Conservation (phyloP, 257 asterid species). For the Capsicum rhomboideum region DNA sequence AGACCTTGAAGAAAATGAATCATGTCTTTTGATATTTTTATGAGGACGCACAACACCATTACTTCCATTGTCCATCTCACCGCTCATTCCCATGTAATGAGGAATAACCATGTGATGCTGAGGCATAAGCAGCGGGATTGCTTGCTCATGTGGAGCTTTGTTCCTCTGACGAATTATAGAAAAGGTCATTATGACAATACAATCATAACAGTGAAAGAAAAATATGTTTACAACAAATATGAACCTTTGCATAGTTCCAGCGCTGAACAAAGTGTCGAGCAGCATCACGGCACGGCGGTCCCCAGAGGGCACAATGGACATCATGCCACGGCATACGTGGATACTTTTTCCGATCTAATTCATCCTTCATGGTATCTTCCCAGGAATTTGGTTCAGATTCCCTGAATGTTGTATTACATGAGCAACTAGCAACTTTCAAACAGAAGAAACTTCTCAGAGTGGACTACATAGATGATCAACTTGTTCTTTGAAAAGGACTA, state of each 20-base stretch:
- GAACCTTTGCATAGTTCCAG: slow-evolving; percentile 98
- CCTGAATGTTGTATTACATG: slow-evolving; percentile 37
- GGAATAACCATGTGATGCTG: slow-evolving; percentile 99
- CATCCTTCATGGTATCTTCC: slow-evolving; percentile 95
- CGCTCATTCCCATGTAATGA: slow-evolving; percentile 70
- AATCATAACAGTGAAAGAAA: slow-evolving; percentile 1
- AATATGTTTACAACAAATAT: slow-evolving; percentile 6
- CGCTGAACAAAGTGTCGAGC: slow-evolving; percentile 97
- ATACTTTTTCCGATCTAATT: slow-evolving; percentile 60
- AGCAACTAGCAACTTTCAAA: slow-evolving; percentile 15
- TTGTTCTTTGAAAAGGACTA: background rate
- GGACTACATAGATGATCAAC: background rate
- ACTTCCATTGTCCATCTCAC: slow-evolving; percentile 27
- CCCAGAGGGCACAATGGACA: slow-evolving; percentile 98
- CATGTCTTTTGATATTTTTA: slow-evolving; percentile 34
- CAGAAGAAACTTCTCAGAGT: background rate
- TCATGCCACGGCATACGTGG: slow-evolving; percentile 99
- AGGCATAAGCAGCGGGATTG: slow-evolving; percentile 93
- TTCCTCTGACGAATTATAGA: slow-evolving; percentile 57
- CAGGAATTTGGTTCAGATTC: slow-evolving; percentile 95
- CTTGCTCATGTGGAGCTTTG: slow-evolving; percentile 78
- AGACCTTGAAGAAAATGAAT: slow-evolving; percentile 51
- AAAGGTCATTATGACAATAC: slow-evolving; percentile 7
- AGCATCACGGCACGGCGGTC: slow-evolving; percentile 89
- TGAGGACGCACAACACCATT: slow-evolving; percentile 18